Evolutionary conservation across 257 asterid genomes (phyloP), one percentile per base, ranked within the genome.

Genomic region (Cordia subcordata): DNA sequence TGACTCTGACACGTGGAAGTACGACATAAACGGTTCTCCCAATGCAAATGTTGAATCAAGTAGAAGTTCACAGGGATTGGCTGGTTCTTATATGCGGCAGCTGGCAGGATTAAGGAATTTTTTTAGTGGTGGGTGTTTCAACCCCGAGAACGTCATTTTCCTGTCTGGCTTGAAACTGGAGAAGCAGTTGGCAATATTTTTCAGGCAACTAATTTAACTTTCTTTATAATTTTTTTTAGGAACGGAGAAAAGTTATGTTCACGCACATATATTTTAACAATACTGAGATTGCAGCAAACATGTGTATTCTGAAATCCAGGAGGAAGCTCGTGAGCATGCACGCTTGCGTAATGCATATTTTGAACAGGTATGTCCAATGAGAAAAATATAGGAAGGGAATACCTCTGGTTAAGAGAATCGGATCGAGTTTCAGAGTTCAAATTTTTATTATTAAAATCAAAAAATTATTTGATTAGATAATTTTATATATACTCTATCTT

Each of bases 291-390:
- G 79, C 95, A 90, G 98, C 90, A 55, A 86, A 82, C 75, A 80
- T 93, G 81, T n/a, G n/a, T 93, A 93, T 65, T 77, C 97, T 72
- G 99, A 89, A 62, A 86, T 78, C 88, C 85, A 94, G 76, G 99
- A 88, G 77, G 99, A 88, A 62, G 96, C 99, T 73, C 94, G 96
- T 58, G 99, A 85, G 70, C 96, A 93, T 80, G 99, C 97, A 69
- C 93, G 97, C 52, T 68, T 85, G 35, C 96, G 96, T 51, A 93
- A 93, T 80, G 91, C 85, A 19, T 93, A 83, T 81, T 86, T 89
- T 68, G 99, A 93, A 72, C 99, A 93, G 99, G 99, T 93, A 76
- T 58, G 75, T 65, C 35, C 35, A n/a, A n/a, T 61, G 49, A 63
- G 47, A 56, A 53, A 49, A 23, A 37, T 64, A 27, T 27, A 27